Conservation (phyloP, 2,329 filamentous ascomycete species). For the Cladophialophora exuberans region DNA sequence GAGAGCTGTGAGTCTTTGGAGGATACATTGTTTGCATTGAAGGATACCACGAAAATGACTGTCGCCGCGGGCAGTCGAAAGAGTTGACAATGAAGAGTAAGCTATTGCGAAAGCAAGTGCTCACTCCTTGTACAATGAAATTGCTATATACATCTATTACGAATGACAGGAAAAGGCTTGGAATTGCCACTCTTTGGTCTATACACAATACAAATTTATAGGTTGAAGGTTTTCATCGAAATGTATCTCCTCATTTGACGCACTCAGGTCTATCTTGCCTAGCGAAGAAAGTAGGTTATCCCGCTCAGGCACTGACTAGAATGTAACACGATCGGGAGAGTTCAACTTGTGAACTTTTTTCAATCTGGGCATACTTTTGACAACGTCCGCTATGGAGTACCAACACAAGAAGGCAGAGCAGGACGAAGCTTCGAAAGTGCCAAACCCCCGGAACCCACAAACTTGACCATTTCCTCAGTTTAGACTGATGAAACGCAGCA, state of each 20-base stretch:
- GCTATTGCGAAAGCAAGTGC: too few species aligned
- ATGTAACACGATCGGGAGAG: conserved; percentile 12
- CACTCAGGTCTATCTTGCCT: conserved; percentile 12
- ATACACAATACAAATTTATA: background rate
- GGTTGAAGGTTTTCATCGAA: background rate
- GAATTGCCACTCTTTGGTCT: background rate
- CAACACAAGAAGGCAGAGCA: conserved; percentile 23
- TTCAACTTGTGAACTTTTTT: conserved; percentile 45
- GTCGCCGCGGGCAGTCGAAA: too few species aligned
- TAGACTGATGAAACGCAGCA: conserved; percentile 13
- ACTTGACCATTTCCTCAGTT: conserved; percentile 8
- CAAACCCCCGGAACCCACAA: conserved; percentile 13
- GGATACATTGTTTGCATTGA: too few species aligned
- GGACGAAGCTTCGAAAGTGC: conserved; percentile 35
- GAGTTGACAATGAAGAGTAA: too few species aligned
- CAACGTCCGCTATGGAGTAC: conserved; percentile 29
- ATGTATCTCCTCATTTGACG: conserved; percentile 17
- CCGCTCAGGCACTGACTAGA: conserved; percentile 10
- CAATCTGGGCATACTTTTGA: conserved; percentile 55
- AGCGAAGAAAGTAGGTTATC: conserved; percentile 12
- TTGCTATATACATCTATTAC: too few species aligned
- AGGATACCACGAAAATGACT: too few species aligned
- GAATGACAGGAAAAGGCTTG: too few species aligned
- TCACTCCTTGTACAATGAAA: too few species aligned
- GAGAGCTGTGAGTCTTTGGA: too few species aligned